Evolutionary conservation across 495 filamentous ascomycete species (phyloP).

Genomic region (Corynascus novoguineensis): DNA sequence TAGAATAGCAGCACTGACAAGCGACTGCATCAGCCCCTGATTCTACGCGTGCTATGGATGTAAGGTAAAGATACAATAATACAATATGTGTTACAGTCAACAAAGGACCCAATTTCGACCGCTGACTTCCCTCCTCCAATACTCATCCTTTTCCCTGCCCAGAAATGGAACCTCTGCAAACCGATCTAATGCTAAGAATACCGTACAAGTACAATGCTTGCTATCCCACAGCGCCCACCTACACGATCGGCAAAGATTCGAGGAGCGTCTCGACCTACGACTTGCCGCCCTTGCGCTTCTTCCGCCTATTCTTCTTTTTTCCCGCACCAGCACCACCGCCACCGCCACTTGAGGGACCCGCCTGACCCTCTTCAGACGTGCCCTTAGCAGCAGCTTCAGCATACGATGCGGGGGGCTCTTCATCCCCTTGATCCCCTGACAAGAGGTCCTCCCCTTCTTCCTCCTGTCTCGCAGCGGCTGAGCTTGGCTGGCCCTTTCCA

Average conservation of each 20-base stretch:
- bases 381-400: conserved; percentile 4
- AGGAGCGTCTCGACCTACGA: conserved; percentile 30
- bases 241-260: conserved; percentile 6
- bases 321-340: conserved; percentile 16
- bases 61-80: too few relatives aligned
- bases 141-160: too few relatives aligned
- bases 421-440: conserved; percentile 15
- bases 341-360: conserved; percentile 7
- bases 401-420: not conserved
- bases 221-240: not conserved
- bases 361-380: not conserved
- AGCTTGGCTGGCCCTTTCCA: not conserved
- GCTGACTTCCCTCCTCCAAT: not conserved
- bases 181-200: conserved; percentile 3
- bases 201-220: conserved; percentile 5
- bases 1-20: too few relatives aligned
- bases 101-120: not conserved
- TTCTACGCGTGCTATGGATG: too few relatives aligned
- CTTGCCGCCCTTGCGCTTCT: conserved; percentile 40
- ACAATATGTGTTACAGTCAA: not conserved
- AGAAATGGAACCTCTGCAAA: not conserved
- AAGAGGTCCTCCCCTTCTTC: conserved; percentile 20
- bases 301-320: conserved; percentile 37
- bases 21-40: too few relatives aligned
- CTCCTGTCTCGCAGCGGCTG: conserved; percentile 13